These are phyloP conservation scores for Pichia sp. DNA, from an alignment of 1,139 yeast genomes.

Conservation along the genomic window DNA sequence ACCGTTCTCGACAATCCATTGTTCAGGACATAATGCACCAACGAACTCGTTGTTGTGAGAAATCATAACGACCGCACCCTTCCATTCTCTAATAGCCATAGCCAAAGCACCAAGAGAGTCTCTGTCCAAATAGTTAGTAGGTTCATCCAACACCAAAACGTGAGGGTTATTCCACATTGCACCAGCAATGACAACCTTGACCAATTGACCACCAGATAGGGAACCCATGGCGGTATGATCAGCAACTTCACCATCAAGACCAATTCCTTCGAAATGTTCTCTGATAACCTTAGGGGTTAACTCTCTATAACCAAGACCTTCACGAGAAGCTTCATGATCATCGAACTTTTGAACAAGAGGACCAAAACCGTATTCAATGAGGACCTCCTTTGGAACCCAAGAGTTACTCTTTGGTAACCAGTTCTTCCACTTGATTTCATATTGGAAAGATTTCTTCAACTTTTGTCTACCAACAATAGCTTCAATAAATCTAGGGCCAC, in stretches of 20 bases:
- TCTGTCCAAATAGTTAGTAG: conserved; percentile 96
- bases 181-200: conserved; percentile 97
- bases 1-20: conserved; percentile 96
- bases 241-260: conserved; percentile 95
- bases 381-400: conserved; percentile 81
- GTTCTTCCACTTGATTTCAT: conserved; percentile 90
- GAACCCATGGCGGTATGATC: conserved; percentile 98
- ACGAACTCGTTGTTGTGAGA: conserved; percentile 97
- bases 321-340: conserved; percentile 97
- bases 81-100: conserved; percentile 95
- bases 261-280: conserved; percentile 95
- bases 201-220: conserved; percentile 95
- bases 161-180: conserved; percentile 99
- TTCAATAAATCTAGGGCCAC: conserved; percentile 83
- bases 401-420: conserved; percentile 93
- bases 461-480: conserved; percentile 97
- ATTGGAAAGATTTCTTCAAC: conserved; percentile 92
- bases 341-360: conserved; percentile 90
- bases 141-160: conserved; percentile 92
- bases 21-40: conserved; percentile 97
- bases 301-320: conserved; percentile 96
- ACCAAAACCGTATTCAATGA: conserved; percentile 76
- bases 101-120: conserved; percentile 97
- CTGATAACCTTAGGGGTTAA: conserved; percentile 86
- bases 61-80: conserved; percentile 98